Base-by-base conservation (phyloP, 345 rosid species). In the Erodium maritimum region DNA sequence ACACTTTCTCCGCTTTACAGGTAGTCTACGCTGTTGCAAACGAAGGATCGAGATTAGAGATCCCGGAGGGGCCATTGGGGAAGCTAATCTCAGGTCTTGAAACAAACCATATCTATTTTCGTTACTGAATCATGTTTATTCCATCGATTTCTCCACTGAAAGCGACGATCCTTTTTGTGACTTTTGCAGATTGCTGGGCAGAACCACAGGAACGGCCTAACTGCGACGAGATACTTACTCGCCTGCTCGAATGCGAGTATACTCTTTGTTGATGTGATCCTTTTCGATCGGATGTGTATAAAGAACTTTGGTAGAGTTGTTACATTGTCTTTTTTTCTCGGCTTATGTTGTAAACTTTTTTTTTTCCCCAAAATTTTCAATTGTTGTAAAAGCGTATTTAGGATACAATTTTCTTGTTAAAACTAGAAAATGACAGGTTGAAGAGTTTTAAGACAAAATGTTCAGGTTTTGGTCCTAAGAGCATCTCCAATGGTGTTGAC, bases 11-110 rank as follows among this genome's bases (percentile, higher is more conserved):
- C 16, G 17, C n/a, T 65, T 19, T 65, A 60, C 75, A 94, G 99
- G 99, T 94, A 19, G 97, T 90, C 56, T 81, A 85, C 59, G 86
- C 87, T 42, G 89, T 90, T 57, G 99, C 88, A 50, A 82, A 85
- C 21, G 97, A 90, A 63, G 84, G 93, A 60, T 82, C 93, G 52
- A 79, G 97, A 58, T 73, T 94, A 71, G 96, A 90, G 68, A 84
- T 94, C 60, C 95, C 96, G 1, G 87, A 79, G 65, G 96, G 96
- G 34, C 95, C 99, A 19, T 59, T 94, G 11, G 88, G 96, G 64
- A 80, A 80, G 72, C 80, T 90, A 51, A 94, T 94, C 65, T 71
- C 96, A 81, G 99, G 99, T 94, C 48, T 29, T 4, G 48, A 11
- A 37, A 37, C 14, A 12, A 37, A 37, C 46, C 1, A 6, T 4